Evolutionary conservation across 179 eudicot genomes (phyloP).

Genomic region (Silene coronaria): DNA sequence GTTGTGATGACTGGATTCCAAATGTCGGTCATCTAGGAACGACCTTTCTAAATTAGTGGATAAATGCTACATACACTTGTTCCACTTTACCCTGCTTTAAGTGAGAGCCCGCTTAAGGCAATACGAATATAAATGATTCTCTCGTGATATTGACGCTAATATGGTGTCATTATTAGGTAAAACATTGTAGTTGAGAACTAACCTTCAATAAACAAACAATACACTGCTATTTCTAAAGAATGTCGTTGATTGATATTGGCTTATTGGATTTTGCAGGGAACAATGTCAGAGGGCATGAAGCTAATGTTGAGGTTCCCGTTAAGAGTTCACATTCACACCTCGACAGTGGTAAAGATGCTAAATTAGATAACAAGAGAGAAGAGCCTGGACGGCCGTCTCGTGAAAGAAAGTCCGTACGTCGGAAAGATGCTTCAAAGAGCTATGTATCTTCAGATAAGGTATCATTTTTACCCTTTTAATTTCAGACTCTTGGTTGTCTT

Average conservation of each 20-base stretch:
- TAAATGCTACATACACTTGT: no score
- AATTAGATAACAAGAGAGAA: conserved; percentile 34
- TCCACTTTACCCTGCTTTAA: no score
- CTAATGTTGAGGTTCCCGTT: conserved; percentile 28
- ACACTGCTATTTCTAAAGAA: not conserved
- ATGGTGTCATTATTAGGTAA: conserved; percentile 1
- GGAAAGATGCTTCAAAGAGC: conserved; percentile 31
- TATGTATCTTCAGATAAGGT: conserved; percentile 45
- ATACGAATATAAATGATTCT: no score
- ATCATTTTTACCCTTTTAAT: conserved; percentile 6
- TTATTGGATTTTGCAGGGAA: conserved; percentile 22
- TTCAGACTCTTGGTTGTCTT: not conserved
- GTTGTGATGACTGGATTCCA: no score
- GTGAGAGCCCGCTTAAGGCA: no score
- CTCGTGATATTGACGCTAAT: no score
- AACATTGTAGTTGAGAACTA: not conserved
- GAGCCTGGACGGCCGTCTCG: conserved; percentile 18
- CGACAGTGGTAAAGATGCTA: conserved; percentile 31
- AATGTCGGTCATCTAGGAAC: no score
- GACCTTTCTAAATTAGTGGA: no score
- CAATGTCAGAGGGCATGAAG: conserved; percentile 28
- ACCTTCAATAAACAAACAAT: not conserved
- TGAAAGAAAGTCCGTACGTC: conserved; percentile 41
- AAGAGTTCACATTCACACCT: conserved; percentile 25
- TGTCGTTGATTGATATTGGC: not conserved